Evolutionary conservation across 352 stramenopile species (phyloP), one percentile per base, ranked within the genome.

Genomic region (Globisporangium solare): DNA sequence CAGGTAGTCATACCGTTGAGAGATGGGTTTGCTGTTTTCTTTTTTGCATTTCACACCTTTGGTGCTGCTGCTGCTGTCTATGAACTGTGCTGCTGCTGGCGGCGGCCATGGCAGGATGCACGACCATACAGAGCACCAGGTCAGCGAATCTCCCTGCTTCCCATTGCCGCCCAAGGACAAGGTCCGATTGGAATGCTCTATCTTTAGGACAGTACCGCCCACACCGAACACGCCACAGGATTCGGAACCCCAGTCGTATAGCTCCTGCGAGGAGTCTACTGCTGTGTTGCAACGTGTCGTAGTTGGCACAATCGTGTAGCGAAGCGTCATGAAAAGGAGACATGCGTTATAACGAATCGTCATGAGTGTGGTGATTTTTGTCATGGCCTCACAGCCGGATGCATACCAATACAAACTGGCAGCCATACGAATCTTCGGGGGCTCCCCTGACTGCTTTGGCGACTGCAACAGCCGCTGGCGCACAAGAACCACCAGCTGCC

Each of bases 341-440:
- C 10, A 35, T 35, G 27, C 10, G 27, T 35, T 10, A 8, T 35
- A 10, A 10, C 27, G 2, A 10, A 6, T 35, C 27, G 5, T 35
- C 6, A 35, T 35, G 27, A 35, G 27, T 35, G 3, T 8, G 7
- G 27, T 37, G 18, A n/a, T 18, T 35, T 39, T 56, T n/a, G 17
- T 31, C n/a, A 17, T 32, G 12, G 6, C 27, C 3, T 21, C 24
- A 11, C 27, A 53, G 17, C 3, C 18, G 31, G 18, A 22, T 15
- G 13, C 35, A 7, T 3, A 0, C 35, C 20, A 11, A 40, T 42
- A 53, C 15, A 21, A 47, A 49, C 43, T 49, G 50, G 13, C 12
- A 46, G 58, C 15, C 21, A 14, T 41, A 32, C 8, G n/a, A 18
- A 54, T 60, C 51, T 64, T 35, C n/a, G n/a, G 50, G 5, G 24